Evolutionary conservation across 2,329 filamentous ascomycete genomes (phyloP).

Genomic region (Bipolaris oryzae): DNA sequence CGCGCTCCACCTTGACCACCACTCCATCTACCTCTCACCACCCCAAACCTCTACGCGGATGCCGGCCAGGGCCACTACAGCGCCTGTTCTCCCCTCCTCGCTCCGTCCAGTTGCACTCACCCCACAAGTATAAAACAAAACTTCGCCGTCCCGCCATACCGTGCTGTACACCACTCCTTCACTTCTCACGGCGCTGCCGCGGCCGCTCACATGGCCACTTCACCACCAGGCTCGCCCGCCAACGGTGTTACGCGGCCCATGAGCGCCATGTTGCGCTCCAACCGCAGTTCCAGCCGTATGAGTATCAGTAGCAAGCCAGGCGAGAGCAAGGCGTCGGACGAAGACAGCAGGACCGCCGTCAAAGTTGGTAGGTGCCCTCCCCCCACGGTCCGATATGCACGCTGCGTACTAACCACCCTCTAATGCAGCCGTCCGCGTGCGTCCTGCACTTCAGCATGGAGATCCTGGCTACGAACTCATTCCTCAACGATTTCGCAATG

Average conservation of each 20-base stretch:
- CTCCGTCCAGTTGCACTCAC: conserved; percentile 12
- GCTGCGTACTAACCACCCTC: conserved; percentile 30
- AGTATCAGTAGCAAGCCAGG: conserved; percentile 80
- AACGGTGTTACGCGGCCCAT: conserved; percentile 66
- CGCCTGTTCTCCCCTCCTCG: conserved; percentile 18
- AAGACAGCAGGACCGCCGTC: conserved; percentile 87
- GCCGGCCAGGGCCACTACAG: conserved; percentile 12
- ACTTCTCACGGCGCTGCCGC: conserved; percentile 30
- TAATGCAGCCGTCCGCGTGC: conserved; percentile 81
- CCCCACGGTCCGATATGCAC: conserved; percentile 10
- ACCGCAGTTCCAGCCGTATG: conserved; percentile 82
- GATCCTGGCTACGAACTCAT: conserved; percentile 96
- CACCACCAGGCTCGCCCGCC: conserved; percentile 48
- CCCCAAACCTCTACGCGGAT: conserved; percentile 13
- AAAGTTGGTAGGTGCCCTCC: conserved; percentile 81
- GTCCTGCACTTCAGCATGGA: conserved; percentile 78
- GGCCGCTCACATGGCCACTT: conserved; percentile 42
- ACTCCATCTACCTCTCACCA: background rate
- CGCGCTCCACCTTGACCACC: background rate
- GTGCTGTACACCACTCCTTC: conserved; percentile 19
- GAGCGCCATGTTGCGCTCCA: conserved; percentile 79
- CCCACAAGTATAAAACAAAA: conserved; percentile 11
- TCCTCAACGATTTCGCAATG: conserved; percentile 90
- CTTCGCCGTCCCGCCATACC: conserved; percentile 9
- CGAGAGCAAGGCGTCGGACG: conserved; percentile 84